Evolutionary conservation across 768 basidiomycete genomes (phyloP), one percentile per base, ranked within the genome.

Genomic region (Mycena indigotica): DNA sequence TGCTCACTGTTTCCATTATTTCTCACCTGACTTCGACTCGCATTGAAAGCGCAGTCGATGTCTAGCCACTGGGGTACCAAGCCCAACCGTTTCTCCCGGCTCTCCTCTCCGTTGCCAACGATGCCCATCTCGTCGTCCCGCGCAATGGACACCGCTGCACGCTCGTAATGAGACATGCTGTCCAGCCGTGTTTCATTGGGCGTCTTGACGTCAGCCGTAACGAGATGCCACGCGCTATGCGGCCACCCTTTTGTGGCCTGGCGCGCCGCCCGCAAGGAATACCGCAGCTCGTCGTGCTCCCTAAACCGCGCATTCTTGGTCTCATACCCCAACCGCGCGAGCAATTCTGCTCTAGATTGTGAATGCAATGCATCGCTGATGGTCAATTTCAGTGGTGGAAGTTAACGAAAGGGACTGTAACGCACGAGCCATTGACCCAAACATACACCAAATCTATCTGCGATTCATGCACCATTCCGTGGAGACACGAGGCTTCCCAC

Each of bases 1-100:
- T 72, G 60, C 10, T n/a, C n/a, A 35, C 66, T 46, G 39, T 50
- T 70, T 70, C 41, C n/a, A 10, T 38, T 38, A 38, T 10, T 10
- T 21, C 12, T 23, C 12, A 13, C 41, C n/a, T 23, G 41, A 13
- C n/a, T 50, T 49, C 72, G 41, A 6, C 8, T 35, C 32, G 17
- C 69, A 68, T 32, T 28, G 32, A n/a, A 61, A 23, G 32, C 46
- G 28, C 62, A 55, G n/a, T 52, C 44, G 28, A 71, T 55, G 23
- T 73, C 66, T 10, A 76, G 68, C 76, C 77, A 79, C 52, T 74
- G 76, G 5, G 77, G 77, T 2, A 75, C 63, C 46, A 76, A 71
- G 5, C 75, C 75, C 3, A 75, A 65, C 26, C 74, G 60, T 62
- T 67, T 64, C 3, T 58, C 32, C 13, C 50, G 16, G 19, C 61